Conservation (phyloP, 2,329 filamentous ascomycete genomes). For the Knufia fluminis region DNA sequence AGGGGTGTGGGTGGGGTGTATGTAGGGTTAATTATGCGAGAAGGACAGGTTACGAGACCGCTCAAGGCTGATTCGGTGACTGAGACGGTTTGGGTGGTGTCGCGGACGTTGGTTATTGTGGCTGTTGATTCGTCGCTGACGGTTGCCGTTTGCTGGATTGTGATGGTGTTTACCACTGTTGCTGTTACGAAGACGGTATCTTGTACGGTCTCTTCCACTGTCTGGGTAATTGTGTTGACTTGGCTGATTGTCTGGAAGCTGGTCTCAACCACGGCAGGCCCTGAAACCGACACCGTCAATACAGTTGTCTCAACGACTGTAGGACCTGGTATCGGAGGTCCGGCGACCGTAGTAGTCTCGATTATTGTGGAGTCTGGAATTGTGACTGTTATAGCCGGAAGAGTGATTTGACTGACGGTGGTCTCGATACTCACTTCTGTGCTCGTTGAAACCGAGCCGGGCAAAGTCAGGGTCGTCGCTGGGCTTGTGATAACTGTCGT, state of each 20-base stretch:
- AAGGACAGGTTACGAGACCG: constrained; percentile 24
- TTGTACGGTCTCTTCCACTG: background rate
- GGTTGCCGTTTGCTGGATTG: background rate
- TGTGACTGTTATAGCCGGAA: too few relatives aligned
- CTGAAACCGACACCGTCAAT: too few relatives aligned
- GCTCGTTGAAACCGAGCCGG: too few relatives aligned
- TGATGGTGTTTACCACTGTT: background rate
- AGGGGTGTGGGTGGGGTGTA: constrained; percentile 25
- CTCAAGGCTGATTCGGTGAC: background rate
- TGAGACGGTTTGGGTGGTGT: background rate
- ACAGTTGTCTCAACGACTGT: too few relatives aligned
- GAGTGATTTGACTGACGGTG: too few relatives aligned
- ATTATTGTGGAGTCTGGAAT: too few relatives aligned
- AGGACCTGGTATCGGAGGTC: too few relatives aligned
- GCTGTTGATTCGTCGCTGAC: background rate
- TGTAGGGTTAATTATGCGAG: constrained; percentile 25
- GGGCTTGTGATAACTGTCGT: too few relatives aligned
- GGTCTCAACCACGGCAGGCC: too few relatives aligned
- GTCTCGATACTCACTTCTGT: too few relatives aligned
- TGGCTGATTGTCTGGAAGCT: background rate
- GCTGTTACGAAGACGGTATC: background rate
- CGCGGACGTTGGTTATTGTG: background rate
- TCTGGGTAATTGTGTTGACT: background rate
- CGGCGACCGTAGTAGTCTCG: too few relatives aligned
- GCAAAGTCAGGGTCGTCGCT: too few relatives aligned